These are phyloP conservation scores for Suillus weaverae DNA, from an alignment of 768 basidiomycete genomes.

Conservation along the genomic window DNA sequence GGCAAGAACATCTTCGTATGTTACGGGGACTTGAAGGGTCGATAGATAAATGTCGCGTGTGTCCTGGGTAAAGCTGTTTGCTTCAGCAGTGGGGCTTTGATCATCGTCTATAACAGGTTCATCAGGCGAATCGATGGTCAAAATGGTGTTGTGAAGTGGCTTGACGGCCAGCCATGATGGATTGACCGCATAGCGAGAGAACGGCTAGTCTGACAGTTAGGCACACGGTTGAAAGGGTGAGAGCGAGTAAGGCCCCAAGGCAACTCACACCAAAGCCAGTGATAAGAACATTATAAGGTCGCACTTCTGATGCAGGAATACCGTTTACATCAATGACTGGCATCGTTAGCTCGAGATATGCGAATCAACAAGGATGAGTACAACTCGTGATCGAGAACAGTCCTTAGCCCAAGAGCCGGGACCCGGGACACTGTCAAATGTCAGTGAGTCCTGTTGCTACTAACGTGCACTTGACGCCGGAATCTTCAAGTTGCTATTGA, in stretches of 20 bases:
- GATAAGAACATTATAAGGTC: conserved; percentile 45
- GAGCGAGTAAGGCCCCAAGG: conserved; percentile 20
- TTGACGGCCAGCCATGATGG: conserved; percentile 74
- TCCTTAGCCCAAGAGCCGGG: not conserved
- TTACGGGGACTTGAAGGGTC: conserved; percentile 55
- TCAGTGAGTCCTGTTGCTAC: not conserved
- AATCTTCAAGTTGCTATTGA: not conserved
- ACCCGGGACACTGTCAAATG: not conserved
- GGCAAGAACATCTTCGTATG: conserved; percentile 56
- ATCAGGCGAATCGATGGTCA: conserved; percentile 40
- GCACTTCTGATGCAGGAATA: conserved; percentile 27
- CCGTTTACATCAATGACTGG: conserved; percentile 27
- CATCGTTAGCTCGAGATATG: conserved; percentile 23
- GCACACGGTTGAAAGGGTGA: conserved; percentile 13
- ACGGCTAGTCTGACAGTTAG: conserved; percentile 45
- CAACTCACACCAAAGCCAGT: conserved; percentile 56
- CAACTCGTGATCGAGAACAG: not conserved
- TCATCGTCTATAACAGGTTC: conserved; percentile 24
- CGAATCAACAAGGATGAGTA: not conserved
- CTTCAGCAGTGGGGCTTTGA: conserved; percentile 12
- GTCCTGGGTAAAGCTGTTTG: conserved; percentile 15
- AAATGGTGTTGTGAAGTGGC: conserved; percentile 56
- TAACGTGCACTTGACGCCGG: not conserved
- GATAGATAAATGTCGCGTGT: conserved; percentile 58
- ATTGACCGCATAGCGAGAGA: conserved; percentile 54